Evolutionary conservation across 345 rosid species (phyloP), one percentile per base, ranked within the genome.

Genomic region (Dimocarpus longan): DNA sequence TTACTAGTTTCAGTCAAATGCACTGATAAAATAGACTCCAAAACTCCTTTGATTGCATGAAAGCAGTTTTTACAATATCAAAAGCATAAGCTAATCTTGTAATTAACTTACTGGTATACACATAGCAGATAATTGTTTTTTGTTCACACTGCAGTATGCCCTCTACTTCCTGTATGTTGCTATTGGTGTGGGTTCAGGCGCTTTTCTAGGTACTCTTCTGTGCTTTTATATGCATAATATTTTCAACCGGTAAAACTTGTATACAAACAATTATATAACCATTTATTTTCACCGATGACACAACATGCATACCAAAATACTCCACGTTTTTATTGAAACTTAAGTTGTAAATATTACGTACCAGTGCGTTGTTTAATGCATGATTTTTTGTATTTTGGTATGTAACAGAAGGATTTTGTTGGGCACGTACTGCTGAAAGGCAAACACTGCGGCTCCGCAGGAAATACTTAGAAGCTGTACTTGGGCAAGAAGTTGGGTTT

Each of bases 401-500:
- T 22, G 72, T 16, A 10, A 26, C 72, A 80, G 87, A 85, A 69
- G 85, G 87, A 77, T 59, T 82, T 7, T 82, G 85, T 19, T 82
- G 85, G 82, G 81, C 84, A 11, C 76, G 82, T 16, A 80, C 80
- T 0, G 82, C 85, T 1, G 85, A 78, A 10, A 82, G 84, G 48
- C 84, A 82, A 24, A 59, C 75, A 0, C 77, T 26, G 16, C 63
- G 78, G 4, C 68, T 75, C 42, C 70, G 85, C 9, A 62, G 32
- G 42, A 68, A 15, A 24, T 82, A 85, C 42, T 44, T 85, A 67
- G n/a, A 78, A 62, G 76, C 85, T 10, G 83, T 82, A 12, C 48
- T 85, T 13, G 10, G 78, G 7, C 87, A 80, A 71, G 85, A 82
- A 4, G 84, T 80, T 19, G 85, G 85, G 10, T 83, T 83, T 78